phyloP scores from a whole-genome alignment of 2,329 filamentous ascomycete species.

The Apiospora phragmitis region DNA sequence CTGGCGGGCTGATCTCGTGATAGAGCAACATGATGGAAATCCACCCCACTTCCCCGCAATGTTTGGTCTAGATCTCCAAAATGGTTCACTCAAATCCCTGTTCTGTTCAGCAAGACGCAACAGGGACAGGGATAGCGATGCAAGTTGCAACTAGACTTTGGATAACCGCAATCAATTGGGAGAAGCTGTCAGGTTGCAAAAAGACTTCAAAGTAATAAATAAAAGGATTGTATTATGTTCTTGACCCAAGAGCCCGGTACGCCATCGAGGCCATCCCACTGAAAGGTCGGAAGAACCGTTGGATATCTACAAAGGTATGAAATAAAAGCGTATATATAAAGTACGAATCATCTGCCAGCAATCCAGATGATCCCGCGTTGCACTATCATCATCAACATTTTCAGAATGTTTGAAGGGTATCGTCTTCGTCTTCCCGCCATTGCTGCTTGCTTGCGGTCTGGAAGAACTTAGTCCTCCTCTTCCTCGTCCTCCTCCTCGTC shows the following conservation, averaged over 20 bases:
- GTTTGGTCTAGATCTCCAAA: neutral
- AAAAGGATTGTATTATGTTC: slow-evolving; percentile 9
- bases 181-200: neutral
- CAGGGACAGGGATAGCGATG: neutral
- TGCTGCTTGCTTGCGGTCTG: neutral
- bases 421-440: neutral
- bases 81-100: neutral
- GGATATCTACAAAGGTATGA: neutral
- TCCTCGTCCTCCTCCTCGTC: slow-evolving; percentile 16
- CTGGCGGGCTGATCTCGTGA: neutral
- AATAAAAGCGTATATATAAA: neutral
- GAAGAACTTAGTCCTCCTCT: slow-evolving; percentile 1
- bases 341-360: neutral
- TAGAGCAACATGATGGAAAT: neutral
- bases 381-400: neutral
- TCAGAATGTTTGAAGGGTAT: neutral
- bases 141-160: neutral
- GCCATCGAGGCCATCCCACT: neutral
- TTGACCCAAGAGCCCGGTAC: neutral
- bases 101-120: neutral
- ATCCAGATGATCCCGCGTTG: neutral
- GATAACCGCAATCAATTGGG: neutral
- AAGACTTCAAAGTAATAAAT: neutral
- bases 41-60: neutral
- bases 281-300: neutral